Base-by-base conservation (phyloP, 345 rosid species). In the Aegle marmelos region DNA sequence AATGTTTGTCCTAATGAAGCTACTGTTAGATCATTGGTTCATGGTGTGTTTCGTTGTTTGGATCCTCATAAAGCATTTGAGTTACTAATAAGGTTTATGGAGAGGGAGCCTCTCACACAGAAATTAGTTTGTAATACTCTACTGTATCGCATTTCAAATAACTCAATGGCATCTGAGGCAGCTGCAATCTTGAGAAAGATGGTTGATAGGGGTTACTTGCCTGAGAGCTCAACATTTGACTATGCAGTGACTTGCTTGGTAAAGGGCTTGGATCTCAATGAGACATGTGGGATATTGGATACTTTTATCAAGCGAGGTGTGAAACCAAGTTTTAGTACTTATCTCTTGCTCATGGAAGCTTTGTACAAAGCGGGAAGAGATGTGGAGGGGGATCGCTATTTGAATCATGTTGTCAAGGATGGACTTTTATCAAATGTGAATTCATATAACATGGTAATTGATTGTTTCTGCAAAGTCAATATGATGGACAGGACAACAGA, bases 21-120 rank as follows among this genome's bases (percentile, higher is more conserved):
- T 65, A 93, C 98, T 0, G 21, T 93, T 59, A 86, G 95, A 79
- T 86, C 98, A 56, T 89, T 93, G 85, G 82, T 95, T 83, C 96
- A 91, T 25, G 98, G 97, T 70, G 76, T 84, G n/a, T 95, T 95
- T 76, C 87, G 89, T 22, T 83, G 84, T 31, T 70, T 85, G 76
- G 78, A 80, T 7, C 86, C 91, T 6, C 41, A 24, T 36, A 82
- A 91, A 75, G 98, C 98, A 30, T 91, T 89, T 79, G 89, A 89
- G 78, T 60, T 83, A 78, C 39, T 89, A 54, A 30, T 88, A 69
- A 74, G 65, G 72, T 88, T 91, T 83, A 78, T 91, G 76, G 93
- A 87, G 80, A 87, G 75, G 78, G 85, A 90, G 69, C 78, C 85
- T 28, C 71, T 68, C 62, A 83, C 89, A 76, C 86, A 78, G 71